phyloP scores from a whole-genome alignment of 805 yeast species.

The Spathaspora girioi region DNA sequence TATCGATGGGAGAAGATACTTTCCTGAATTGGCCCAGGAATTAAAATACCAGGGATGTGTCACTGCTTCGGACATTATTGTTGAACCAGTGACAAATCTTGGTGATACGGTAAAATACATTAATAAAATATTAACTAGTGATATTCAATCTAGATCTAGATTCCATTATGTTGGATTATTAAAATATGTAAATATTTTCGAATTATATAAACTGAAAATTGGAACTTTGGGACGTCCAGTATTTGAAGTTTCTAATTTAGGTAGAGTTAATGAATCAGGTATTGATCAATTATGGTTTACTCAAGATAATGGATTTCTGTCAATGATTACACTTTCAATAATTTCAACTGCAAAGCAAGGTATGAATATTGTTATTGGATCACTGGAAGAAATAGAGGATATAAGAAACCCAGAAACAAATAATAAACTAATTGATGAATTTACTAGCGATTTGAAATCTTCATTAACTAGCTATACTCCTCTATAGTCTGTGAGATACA shows the following conservation, averaged over 20 bases:
- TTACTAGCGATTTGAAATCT: not conserved
- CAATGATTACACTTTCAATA: slow-evolving; percentile 11
- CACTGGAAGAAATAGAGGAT: slow-evolving; percentile 10
- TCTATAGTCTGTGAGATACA: not conserved
- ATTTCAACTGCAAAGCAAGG: slow-evolving; percentile 13
- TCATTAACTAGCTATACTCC: not conserved
- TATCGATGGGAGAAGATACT: slow-evolving; percentile 14
- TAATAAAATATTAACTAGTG: not conserved
- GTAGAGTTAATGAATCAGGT: slow-evolving; percentile 6
- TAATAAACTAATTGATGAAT: slow-evolving; percentile 6
- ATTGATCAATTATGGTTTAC: slow-evolving; percentile 15
- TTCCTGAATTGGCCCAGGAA: slow-evolving; percentile 7
- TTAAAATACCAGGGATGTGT: slow-evolving; percentile 8
- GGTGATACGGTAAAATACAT: not conserved
- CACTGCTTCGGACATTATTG: slow-evolving; percentile 11
- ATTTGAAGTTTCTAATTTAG: slow-evolving; percentile 18
- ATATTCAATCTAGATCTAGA: slow-evolving; percentile 7
- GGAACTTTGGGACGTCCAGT: slow-evolving; percentile 11
- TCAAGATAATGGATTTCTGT: slow-evolving; percentile 14
- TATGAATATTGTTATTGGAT: slow-evolving; percentile 14
- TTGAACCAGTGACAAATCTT: slow-evolving; percentile 3
- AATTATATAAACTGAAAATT: slow-evolving; percentile 6
- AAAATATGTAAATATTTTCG: slow-evolving; percentile 9
- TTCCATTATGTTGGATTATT: slow-evolving; percentile 13
- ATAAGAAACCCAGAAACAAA: not conserved